A percentile compares a stretch with the other conserved stretches of the same genome.
Conservation (phyloP, 805 yeast species). For the Torulaspora franciscae region DNA sequence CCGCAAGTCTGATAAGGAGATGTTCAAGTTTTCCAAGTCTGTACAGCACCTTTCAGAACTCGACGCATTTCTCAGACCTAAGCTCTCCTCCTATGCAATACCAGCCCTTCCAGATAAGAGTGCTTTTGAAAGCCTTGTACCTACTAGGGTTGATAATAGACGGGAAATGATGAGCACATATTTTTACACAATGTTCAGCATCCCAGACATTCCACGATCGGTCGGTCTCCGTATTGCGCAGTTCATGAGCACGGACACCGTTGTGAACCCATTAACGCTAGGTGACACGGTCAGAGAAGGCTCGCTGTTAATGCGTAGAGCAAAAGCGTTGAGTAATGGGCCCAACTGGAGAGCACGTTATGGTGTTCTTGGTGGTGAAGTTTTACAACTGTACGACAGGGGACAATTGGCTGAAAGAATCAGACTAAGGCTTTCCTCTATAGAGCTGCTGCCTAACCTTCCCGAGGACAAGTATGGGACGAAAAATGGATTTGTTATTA, state of each 20-base stretch:
- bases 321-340: slow-evolving; percentile 49
- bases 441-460: slow-evolving; percentile 37
- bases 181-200: slow-evolving; percentile 50
- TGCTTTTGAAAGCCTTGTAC: slow-evolving; percentile 49
- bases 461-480: slow-evolving; percentile 38
- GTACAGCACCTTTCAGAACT: slow-evolving; percentile 55
- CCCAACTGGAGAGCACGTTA: slow-evolving; percentile 64
- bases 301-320: slow-evolving; percentile 55
- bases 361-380: slow-evolving; percentile 60
- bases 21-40: slow-evolving; percentile 70
- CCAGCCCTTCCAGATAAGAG: slow-evolving; percentile 63
- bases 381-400: slow-evolving; percentile 50
- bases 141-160: slow-evolving; percentile 60
- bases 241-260: slow-evolving; percentile 63
- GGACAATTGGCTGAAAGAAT: slow-evolving; percentile 50
- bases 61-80: slow-evolving; percentile 56
- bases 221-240: slow-evolving; percentile 52
- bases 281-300: slow-evolving; percentile 59
- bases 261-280: slow-evolving; percentile 52
- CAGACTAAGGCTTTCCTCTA: slow-evolving; percentile 33
- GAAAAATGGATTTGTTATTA: slow-evolving; percentile 35
- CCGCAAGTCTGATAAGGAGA: slow-evolving; percentile 53
- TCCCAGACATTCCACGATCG: slow-evolving; percentile 54
- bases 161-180: slow-evolving; percentile 52
- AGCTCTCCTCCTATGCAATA: slow-evolving; percentile 44